Evolutionary conservation across 164 flowering plant species (phyloP), one percentile per base, ranked within the genome.

Genomic region (Cinnamomum chago): DNA sequence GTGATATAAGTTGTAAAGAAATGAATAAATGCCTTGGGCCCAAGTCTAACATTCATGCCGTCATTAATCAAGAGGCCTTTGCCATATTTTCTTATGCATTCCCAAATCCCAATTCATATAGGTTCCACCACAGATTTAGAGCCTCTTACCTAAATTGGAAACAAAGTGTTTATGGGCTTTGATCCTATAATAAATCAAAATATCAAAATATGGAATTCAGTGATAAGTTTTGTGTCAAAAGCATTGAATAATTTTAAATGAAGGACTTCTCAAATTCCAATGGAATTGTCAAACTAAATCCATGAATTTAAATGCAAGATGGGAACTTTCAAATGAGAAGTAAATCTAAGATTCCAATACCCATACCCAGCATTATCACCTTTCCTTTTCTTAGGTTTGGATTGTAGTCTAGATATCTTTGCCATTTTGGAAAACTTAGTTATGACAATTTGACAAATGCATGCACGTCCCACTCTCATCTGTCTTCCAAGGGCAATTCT

Each of bases 251-350:
- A 3, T 55, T 17, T 14, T 55, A 18, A 55, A 55, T 55, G 20
- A 55, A 55, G 12, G 60, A 55, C 23, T 17, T 67, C 50, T 35
- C 69, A 28, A 13, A 67, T 28, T 67, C 33, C 69, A 25, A 28
- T 25, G 33, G 30, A 73, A 50, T 62, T 65, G 40, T 73, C 75
- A 73, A 73, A 73, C 60, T 50, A 50, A 73, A 73, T 40, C 70
- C 18, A 40, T 64, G 35, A 60, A 30, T 47, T 70, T 70, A 52
- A 72, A 60, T 72, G 74, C 67, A 60, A n/a, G 55, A n/a, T 60
- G 67, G 51, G 20, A 11, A 72, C 14, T 62, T 40, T 62, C 23
- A 33, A 18, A 68, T n/a, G 24, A 50, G 17, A 25, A 13, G 24
- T 23, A 65, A 65, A 20, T 5, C 55, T 23, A 15, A n/a, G 55